These are phyloP conservation scores for Secale cereale DNA, from an alignment of 176 grass and related monocot species.

Conservation along the genomic window DNA sequence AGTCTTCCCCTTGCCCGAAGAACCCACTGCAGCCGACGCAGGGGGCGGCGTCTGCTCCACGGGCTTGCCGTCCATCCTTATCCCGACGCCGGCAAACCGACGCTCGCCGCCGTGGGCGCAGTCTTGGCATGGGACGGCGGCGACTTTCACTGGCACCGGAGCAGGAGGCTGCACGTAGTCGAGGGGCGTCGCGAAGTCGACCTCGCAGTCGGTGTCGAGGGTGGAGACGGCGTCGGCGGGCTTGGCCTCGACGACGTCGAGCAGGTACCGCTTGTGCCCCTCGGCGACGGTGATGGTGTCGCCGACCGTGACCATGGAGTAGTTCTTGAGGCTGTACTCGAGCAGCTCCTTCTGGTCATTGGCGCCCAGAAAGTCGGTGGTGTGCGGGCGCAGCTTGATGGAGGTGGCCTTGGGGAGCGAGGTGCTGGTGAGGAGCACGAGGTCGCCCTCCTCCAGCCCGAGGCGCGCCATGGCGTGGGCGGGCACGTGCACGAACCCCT, in stretches of 20 bases:
- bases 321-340: slow-evolving; percentile 52
- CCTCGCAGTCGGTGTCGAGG: slow-evolving; percentile 70
- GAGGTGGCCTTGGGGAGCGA: slow-evolving; percentile 72
- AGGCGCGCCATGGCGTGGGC: slow-evolving; percentile 63
- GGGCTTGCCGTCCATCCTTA: slow-evolving; percentile 27
- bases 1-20: background rate
- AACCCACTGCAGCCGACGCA: background rate
- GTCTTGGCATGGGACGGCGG: background rate
- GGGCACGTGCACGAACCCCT: slow-evolving; percentile 82
- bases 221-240: slow-evolving; percentile 51
- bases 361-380: slow-evolving; percentile 34
- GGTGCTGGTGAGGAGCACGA: background rate
- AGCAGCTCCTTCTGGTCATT: background rate
- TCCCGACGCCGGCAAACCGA: slow-evolving; percentile 12
- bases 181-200: slow-evolving; percentile 62
- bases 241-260: slow-evolving; percentile 63
- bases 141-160: background rate
- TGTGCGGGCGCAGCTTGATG: slow-evolving; percentile 71
- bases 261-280: slow-evolving; percentile 45
- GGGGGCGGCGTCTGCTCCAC: background rate
- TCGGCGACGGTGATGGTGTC: slow-evolving; percentile 73
- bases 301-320: slow-evolving; percentile 51
- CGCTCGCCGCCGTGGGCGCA: too few species aligned
- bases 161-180: slow-evolving; percentile 39
- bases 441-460: background rate